Evolutionary conservation across 495 filamentous ascomycete species (phyloP).

Genomic region (Xylaria bambusicola): DNA sequence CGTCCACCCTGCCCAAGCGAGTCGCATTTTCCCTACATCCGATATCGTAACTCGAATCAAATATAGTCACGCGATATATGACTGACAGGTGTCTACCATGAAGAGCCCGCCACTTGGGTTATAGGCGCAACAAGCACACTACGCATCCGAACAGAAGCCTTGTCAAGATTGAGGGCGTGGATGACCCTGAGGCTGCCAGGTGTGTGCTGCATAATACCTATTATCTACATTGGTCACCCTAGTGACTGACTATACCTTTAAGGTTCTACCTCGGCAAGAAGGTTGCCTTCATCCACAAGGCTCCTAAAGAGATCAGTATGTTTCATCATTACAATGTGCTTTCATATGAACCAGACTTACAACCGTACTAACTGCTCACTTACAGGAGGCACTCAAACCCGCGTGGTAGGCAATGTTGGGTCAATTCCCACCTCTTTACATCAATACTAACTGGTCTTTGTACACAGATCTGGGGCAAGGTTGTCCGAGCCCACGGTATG

Average conservation of each 20-base stretch:
- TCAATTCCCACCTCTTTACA: not conserved
- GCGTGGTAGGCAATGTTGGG: constrained; percentile 49
- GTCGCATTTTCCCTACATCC: not conserved
- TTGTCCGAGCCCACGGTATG: constrained; percentile 87
- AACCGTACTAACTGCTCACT: not conserved
- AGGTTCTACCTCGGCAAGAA: constrained; percentile 90
- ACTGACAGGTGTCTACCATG: constrained; percentile 31
- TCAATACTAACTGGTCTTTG: not conserved
- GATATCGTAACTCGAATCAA: not conserved
- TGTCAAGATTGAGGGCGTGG: constrained; percentile 94
- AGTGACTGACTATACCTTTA: constrained; percentile 37
- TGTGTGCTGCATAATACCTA: constrained; percentile 49
- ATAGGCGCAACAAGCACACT: constrained; percentile 81
- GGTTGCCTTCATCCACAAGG: constrained; percentile 92
- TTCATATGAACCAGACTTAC: not conserved
- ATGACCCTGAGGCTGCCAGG: constrained; percentile 76
- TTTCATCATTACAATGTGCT: not conserved
- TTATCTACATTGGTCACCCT: not conserved
- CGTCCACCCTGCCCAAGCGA: constrained; percentile 48
- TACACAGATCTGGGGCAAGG: constrained; percentile 83
- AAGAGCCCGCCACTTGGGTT: constrained; percentile 85
- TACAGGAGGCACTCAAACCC: constrained; percentile 75
- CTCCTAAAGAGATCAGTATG: constrained; percentile 71
- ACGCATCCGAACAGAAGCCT: constrained; percentile 79
- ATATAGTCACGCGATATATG: not conserved